Base-by-base conservation (phyloP, 176 grass and related monocot genomes). In the Rhynchospora breviuscula region DNA sequence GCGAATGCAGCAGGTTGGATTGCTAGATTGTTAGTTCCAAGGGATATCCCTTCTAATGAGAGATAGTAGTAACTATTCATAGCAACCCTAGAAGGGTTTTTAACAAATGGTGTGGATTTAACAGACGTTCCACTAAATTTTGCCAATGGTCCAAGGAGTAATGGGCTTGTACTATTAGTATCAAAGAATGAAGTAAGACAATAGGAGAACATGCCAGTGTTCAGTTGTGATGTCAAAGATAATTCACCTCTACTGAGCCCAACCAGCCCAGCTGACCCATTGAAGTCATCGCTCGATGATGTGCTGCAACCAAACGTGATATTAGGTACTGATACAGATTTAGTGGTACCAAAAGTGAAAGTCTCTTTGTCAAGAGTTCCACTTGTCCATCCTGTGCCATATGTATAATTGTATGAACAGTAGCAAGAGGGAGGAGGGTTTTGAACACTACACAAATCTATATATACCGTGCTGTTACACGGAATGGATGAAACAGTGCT, bases 221-320 rank as follows among this genome's bases (percentile, higher is more conserved):
- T 91, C 63, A 92, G 87, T 80, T 95, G 93, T 2, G 93, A 90
- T 9, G 91, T 88, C 72, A 95, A 89, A 13, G 90, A 95, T 12
- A 95, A 79, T 51, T 0, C 0, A 9, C 90, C 90, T 79, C 88
- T 53, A 1, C 93, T 78, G 2, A 95, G 82, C 7, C 87, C 93
- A 75, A 95, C 93, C 12, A 95, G 78, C 5, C 90, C 93, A 4
- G 90, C 45, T 15, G 87, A 87, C 63, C 88, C 83, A 17, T 63
- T 79, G 65, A 80, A 85, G 70, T 73, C 84, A 60, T 85, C 45
- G 26, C 89, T 90, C 54, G 78, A 82, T 0, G 87, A 89, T 66
- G 86, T 90, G 69, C 85, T 92, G 81, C 88, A 92, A 1, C 93
- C 93, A 81, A 92, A 95, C 18, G 84, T 21, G 25, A 90, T n/a